Base-by-base conservation (phyloP, 2,329 filamentous ascomycete species). In the Xylaria digitata region DNA sequence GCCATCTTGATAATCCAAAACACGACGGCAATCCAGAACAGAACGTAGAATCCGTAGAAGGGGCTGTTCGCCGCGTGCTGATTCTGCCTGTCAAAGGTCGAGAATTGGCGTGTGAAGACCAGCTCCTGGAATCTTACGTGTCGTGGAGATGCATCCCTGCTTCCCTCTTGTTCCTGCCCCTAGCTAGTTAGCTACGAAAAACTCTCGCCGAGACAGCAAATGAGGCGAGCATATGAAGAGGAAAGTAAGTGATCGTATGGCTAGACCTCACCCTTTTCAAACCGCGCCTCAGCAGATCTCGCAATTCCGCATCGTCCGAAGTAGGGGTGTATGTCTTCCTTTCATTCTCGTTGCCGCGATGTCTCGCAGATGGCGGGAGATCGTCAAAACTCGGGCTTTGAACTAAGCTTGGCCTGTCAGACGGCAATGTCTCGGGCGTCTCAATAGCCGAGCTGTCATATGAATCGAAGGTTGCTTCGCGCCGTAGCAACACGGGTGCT, bases 21-120 rank as follows among this genome's bases (percentile, higher is more conserved):
- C 6, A 86, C 84, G 68, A 93, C 88, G 8, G 85, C 84, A 53
- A 93, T 85, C 91, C 92, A 94, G 77, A 93, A 93, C 0, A 95
- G 81, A 0, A 89, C 92, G 74, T 92, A 94, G 80, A 94, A 94
- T 34, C 92, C 92, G 75, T 91, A 88, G 73, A 94, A 94, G 0
- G 89, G 89, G 48, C 89, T 92, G 54, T 89, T 88, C 3, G 86
- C 84, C 1, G 87, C 86, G 0, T 81, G 80, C 5, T 85, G 83
- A 74, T 93, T 94, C 70, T 92, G 88, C 11, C 89, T 84, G 77
- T 94, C 92, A 76, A 94, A 94, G 0, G 89, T 85, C 6, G 90
- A 92, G 73, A 93, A 92, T 67, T 90, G 89, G 26, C 87, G 83
- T 0, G 90, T 93, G 75, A 94, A 94, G 58, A 92, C 86, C 50